These are phyloP conservation scores for Dysphania ambrosioides DNA, from an alignment of 148 eudicot genomes.

Conservation along the genomic window DNA sequence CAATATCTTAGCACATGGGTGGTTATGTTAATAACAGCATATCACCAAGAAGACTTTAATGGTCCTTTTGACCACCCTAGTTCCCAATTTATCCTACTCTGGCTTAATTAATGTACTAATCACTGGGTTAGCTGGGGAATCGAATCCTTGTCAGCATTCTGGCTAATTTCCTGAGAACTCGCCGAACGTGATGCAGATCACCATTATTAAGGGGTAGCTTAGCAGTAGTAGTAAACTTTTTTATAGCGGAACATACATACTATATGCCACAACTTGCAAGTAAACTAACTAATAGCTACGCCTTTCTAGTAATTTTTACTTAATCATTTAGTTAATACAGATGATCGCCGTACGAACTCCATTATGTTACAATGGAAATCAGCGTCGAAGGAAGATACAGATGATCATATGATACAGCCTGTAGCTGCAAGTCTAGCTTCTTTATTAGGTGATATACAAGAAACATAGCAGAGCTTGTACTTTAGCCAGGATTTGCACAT, in stretches of 20 bases:
- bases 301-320: not conserved
- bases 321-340: not conserved
- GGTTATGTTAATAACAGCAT: slow-evolving; percentile 7
- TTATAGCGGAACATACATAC: not conserved
- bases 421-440: not conserved
- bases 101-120: slow-evolving; percentile 8
- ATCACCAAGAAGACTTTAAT: slow-evolving; percentile 14
- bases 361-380: too few species aligned
- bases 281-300: not conserved
- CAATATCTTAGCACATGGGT: slow-evolving; percentile 24
- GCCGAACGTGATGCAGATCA: slow-evolving; percentile 3
- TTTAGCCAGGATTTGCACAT: slow-evolving; percentile 18
- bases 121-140: slow-evolving; percentile 20
- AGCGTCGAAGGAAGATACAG: slow-evolving; percentile 9
- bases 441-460: slow-evolving; percentile 17
- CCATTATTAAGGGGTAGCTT: slow-evolving; percentile 13
- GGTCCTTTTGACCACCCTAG: slow-evolving; percentile 30
- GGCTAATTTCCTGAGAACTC: slow-evolving; percentile 4
- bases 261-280: not conserved
- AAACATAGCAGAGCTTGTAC: slow-evolving; percentile 12
- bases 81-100: slow-evolving; percentile 19
- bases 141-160: slow-evolving; percentile 21
- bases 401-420: not conserved
- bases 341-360: too few species aligned
- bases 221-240: not conserved